Percentiles rank a stretch among this genome's conserved stretches.
These are phyloP conservation scores for Phytopythium ostracodes DNA, from an alignment of 352 stramenopile species.

Conservation along the genomic window DNA sequence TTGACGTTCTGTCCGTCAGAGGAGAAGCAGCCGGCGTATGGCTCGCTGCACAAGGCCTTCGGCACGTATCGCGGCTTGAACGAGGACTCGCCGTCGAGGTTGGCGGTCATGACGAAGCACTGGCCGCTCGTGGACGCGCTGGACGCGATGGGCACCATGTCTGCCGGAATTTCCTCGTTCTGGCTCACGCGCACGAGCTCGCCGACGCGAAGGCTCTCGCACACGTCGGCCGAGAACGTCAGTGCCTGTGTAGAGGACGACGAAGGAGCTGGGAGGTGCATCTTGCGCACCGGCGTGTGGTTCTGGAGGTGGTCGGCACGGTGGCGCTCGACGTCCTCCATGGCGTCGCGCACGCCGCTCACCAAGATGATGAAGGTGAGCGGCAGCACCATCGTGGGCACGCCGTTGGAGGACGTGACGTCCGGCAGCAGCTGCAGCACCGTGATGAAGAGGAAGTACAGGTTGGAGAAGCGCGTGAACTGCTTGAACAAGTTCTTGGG, in stretches of 20 bases:
- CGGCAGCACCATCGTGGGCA: slow-evolving; percentile 81
- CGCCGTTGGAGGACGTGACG: slow-evolving; percentile 78
- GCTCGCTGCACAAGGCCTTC: slow-evolving; percentile 21
- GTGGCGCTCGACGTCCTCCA: slow-evolving; percentile 83
- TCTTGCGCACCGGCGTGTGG: slow-evolving; percentile 20
- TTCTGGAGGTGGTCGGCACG: slow-evolving; percentile 69
- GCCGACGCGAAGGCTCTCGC: slow-evolving; percentile 65
- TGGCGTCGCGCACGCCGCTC: slow-evolving; percentile 65
- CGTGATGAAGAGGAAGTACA: slow-evolving; percentile 90
- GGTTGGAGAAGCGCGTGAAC: slow-evolving; percentile 84
- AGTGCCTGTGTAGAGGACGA: slow-evolving; percentile 9
- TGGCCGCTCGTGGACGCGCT: slow-evolving; percentile 42
- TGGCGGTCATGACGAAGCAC: slow-evolving; percentile 84
- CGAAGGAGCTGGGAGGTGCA: slow-evolving; percentile 10
- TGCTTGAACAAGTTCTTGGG: slow-evolving; percentile 77
- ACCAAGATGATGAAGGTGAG: slow-evolving; percentile 86
- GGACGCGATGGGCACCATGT: slow-evolving; percentile 61
- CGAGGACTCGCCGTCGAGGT: slow-evolving; percentile 88
- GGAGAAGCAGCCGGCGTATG: slow-evolving; percentile 20
- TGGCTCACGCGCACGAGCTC: slow-evolving; percentile 75
- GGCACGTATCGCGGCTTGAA: slow-evolving; percentile 77
- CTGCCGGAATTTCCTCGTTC: slow-evolving; percentile 65
- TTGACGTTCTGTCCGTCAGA: slow-evolving; percentile 21
- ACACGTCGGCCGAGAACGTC: slow-evolving; percentile 22
- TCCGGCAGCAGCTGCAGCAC: slow-evolving; percentile 76